These are phyloP conservation scores for Candida anglica DNA, from an alignment of 805 yeast genomes.

Conservation along the genomic window DNA sequence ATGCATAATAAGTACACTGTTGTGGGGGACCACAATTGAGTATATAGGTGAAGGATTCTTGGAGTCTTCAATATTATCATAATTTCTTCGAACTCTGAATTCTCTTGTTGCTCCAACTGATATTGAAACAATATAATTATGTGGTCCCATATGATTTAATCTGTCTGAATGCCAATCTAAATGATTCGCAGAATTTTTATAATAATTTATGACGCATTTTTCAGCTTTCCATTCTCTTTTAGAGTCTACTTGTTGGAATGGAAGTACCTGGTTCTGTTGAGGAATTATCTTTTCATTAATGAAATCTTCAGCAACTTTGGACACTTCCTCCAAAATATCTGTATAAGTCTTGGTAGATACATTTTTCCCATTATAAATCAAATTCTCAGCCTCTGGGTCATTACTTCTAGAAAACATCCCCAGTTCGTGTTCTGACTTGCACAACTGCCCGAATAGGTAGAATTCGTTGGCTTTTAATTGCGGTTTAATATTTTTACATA, in stretches of 20 bases:
- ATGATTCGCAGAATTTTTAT: conserved; percentile 44
- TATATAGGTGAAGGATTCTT: conserved; percentile 26
- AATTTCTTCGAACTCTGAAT: conserved; percentile 51
- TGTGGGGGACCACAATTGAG: conserved; percentile 65
- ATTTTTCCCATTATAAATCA: conserved; percentile 43
- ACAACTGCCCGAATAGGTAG: conserved; percentile 58
- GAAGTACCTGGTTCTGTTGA: conserved; percentile 16
- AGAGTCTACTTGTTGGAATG: conserved; percentile 30
- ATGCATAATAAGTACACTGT: conserved; percentile 66
- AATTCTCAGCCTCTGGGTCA: conserved; percentile 5
- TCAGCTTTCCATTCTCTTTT: conserved; percentile 46
- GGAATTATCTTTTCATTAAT: conserved; percentile 29
- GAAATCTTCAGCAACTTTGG: conserved; percentile 35
- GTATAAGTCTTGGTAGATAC: conserved; percentile 27
- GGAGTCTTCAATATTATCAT: conserved; percentile 21
- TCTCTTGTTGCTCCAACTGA: conserved; percentile 69
- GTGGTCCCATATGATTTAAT: conserved; percentile 68
- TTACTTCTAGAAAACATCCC: conserved; percentile 7
- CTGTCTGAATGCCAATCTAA: conserved; percentile 79
- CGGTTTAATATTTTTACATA: conserved; percentile 39
- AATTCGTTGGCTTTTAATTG: conserved; percentile 45
- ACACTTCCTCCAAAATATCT: conserved; percentile 37
- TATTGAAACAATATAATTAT: conserved; percentile 61
- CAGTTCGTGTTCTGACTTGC: conserved; percentile 50
- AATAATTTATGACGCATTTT: conserved; percentile 54